phyloP scores from a whole-genome alignment of 2,329 filamentous ascomycete species.

The Metarhizium brunneum region DNA sequence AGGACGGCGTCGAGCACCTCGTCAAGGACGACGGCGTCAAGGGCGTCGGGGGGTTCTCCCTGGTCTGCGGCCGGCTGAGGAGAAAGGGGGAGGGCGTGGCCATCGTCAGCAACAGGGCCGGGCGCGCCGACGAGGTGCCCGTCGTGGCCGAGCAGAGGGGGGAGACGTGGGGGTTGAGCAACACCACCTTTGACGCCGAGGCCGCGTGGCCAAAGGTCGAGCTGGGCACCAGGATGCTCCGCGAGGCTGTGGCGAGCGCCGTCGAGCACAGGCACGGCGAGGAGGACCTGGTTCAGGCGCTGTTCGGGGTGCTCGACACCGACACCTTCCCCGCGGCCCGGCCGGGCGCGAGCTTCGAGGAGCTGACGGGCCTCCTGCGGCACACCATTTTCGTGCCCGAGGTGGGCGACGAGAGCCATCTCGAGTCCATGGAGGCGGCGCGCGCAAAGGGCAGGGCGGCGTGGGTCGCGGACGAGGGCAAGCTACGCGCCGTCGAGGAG shows the following conservation, averaged over 20 bases:
- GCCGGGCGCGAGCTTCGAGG: conserved; percentile 37
- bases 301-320: conserved; percentile 47
- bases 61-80: conserved; percentile 53
- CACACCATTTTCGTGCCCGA: conserved; percentile 53
- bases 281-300: conserved; percentile 36
- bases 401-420: conserved; percentile 41
- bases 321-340: conserved; percentile 42
- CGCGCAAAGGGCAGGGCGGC: conserved; percentile 26
- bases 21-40: conserved; percentile 43
- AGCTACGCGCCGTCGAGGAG: conserved; percentile 26
- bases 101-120: conserved; percentile 53
- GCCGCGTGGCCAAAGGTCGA: conserved; percentile 53
- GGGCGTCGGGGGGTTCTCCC: conserved; percentile 56
- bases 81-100: conserved; percentile 42
- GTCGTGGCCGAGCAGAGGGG: conserved; percentile 44
- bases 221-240: conserved; percentile 38
- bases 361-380: conserved; percentile 43
- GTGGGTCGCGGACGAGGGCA: conserved; percentile 25
- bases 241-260: conserved; percentile 31
- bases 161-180: conserved; percentile 51
- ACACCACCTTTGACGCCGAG: conserved; percentile 46
- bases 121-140: conserved; percentile 43
- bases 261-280: conserved; percentile 28
- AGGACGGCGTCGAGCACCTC: conserved; percentile 41
- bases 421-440: conserved; percentile 33